Percentiles rank a stretch among this genome's conserved stretches.
Conservation (phyloP, 2,329 filamentous ascomycete species). For the Xylogone sp. region DNA sequence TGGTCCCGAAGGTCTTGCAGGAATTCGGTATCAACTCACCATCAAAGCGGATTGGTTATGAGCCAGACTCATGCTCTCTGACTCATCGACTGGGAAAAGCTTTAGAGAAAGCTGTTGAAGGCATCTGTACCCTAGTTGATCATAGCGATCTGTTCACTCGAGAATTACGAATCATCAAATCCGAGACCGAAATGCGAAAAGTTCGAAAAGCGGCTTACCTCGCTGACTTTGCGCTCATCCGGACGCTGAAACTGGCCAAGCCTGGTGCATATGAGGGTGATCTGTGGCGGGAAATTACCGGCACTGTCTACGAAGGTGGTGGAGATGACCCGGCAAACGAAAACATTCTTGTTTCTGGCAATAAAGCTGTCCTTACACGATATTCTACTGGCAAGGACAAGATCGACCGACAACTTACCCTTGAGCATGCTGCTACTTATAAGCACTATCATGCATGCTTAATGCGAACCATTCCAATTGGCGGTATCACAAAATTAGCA, state of each 20-base stretch:
- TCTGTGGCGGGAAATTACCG: conserved; percentile 29
- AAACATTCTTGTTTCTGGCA: conserved; percentile 31
- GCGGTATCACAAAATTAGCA: conserved; percentile 17
- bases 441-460: conserved; percentile 31
- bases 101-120: conserved; percentile 30
- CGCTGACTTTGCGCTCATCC: conserved; percentile 30
- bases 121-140: conserved; percentile 24
- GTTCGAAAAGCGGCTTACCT: conserved; percentile 31
- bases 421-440: conserved; percentile 30
- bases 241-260: conserved; percentile 30
- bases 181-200: conserved; percentile 26
- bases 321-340: conserved; percentile 32
- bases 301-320: conserved; percentile 32
- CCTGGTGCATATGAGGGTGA: conserved; percentile 32
- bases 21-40: conserved; percentile 27
- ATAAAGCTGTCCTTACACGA: conserved; percentile 29
- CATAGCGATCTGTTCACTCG: conserved; percentile 27
- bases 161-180: conserved; percentile 30
- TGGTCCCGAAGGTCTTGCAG: conserved; percentile 25
- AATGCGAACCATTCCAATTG: conserved; percentile 28
- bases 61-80: conserved; percentile 33
- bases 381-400: conserved; percentile 28
- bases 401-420: conserved; percentile 29
- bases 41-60: conserved; percentile 27
- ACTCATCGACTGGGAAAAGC: conserved; percentile 30